Evolutionary conservation across 495 filamentous ascomycete genomes (phyloP), one percentile per base, ranked within the genome.

Genomic region (Trichoderma reesei): DNA sequence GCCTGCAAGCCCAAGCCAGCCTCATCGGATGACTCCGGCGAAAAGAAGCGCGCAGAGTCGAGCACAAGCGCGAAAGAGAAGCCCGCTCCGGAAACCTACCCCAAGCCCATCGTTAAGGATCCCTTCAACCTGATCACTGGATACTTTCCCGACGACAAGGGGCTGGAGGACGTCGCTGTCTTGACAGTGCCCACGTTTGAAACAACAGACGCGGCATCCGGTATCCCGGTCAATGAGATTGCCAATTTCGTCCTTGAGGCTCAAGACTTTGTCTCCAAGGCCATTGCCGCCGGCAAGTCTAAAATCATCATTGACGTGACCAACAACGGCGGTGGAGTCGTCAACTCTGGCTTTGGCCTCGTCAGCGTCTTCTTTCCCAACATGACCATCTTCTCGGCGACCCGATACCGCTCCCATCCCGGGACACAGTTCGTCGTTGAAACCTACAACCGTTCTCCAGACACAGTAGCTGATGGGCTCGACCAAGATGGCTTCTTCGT

Each of bases 271-370:
- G 67, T 84, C 20, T 62, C 65, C 9, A 63, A 69, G 41, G 71
- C 74, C 56, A 68, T 71, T 64, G 68, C 64, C 5, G 67, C 73
- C 7, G 74, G 73, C 7, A 82, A 80, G 66, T 76, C 72, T 60
- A 79, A 78, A 61, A 69, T 86, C 3, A 69, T 86, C 37, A 81
- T 87, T 60, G 84, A 87, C 64, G 65, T 87, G 2, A 72, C 79
- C 1, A 68, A 71, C n/a, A 87, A 87, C 67, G 72, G 70, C 0
- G 84, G 83, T n/a, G 85, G 85, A 16, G 72, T 69, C 38, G 74
- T 82, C 46, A 64, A 77, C 36, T 73, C 75, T 5, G 77, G 74
- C 8, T 78, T 78, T 48, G 80, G 80, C 61, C 72, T 82, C n/a
- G 74, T 72, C 36, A 63, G 63, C 60, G 64, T 70, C 64, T 61